phyloP scores from a whole-genome alignment of 2,329 filamentous ascomycete species.

The Fragosphaeria purpurea region DNA sequence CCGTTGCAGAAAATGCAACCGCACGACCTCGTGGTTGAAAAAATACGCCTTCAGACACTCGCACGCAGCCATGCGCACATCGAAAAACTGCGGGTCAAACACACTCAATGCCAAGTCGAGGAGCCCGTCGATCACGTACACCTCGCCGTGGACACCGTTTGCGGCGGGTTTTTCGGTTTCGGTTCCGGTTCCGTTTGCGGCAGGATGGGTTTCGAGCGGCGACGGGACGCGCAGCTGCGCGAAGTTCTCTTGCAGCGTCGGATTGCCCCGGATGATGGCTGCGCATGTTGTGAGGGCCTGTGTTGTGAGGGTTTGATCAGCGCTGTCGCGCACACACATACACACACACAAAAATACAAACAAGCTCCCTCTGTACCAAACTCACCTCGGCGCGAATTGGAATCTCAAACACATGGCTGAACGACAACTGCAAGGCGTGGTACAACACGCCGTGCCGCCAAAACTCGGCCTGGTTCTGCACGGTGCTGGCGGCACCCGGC shows the following conservation, averaged over 20 bases:
- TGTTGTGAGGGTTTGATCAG: too few species aligned
- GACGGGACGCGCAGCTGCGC: slow-evolving; percentile 72
- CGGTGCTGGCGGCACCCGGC: slow-evolving; percentile 67
- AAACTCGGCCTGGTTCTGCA: slow-evolving; percentile 76
- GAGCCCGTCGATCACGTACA: slow-evolving; percentile 90
- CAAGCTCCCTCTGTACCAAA: slow-evolving; percentile 4
- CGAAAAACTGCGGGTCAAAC: slow-evolving; percentile 57
- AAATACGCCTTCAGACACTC: slow-evolving; percentile 93
- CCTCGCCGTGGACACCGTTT: slow-evolving; percentile 43
- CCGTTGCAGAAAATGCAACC: slow-evolving; percentile 73
- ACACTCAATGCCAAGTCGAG: slow-evolving; percentile 70
- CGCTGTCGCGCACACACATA: neutral
- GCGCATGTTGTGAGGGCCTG: slow-evolving; percentile 76
- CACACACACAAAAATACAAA: slow-evolving; percentile 1
- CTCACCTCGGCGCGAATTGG: slow-evolving; percentile 72
- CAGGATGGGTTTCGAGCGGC: slow-evolving; percentile 32
- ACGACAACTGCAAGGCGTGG: slow-evolving; percentile 72
- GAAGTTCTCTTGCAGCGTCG: slow-evolving; percentile 75
- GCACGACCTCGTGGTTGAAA: slow-evolving; percentile 67
- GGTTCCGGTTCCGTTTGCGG: slow-evolving; percentile 9
- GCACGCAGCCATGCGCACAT: slow-evolving; percentile 74
- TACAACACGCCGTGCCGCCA: slow-evolving; percentile 73
- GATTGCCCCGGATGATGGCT: slow-evolving; percentile 76
- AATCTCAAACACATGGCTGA: slow-evolving; percentile 60
- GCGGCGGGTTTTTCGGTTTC: slow-evolving; percentile 16